Evolutionary conservation across 2,329 filamentous ascomycete species (phyloP).

Genomic region (Chaetomium sp.): DNA sequence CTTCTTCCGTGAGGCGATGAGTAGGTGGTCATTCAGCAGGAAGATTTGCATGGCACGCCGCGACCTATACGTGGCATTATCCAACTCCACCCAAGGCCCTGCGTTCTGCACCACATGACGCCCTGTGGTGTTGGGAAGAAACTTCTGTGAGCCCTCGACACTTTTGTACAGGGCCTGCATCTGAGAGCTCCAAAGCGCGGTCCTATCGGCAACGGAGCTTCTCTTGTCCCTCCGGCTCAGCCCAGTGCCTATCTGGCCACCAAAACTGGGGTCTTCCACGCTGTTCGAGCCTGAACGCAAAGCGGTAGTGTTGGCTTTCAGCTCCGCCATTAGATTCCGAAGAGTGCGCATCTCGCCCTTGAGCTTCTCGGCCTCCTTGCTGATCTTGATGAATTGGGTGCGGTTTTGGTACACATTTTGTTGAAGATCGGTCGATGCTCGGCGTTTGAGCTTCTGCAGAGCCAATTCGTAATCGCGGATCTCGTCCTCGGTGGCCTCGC

Average conservation of each 20-base stretch:
- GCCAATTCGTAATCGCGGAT: conserved; percentile 79
- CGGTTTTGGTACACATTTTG: conserved; percentile 97
- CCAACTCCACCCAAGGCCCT: conserved; percentile 90
- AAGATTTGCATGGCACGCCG: conserved; percentile 87
- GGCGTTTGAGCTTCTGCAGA: conserved; percentile 73
- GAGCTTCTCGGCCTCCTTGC: conserved; percentile 96
- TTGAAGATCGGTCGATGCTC: conserved; percentile 82
- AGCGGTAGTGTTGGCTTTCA: conserved; percentile 76
- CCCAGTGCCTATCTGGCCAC: conserved; percentile 55
- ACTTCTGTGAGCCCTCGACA: conserved; percentile 97
- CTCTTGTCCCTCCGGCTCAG: conserved; percentile 76
- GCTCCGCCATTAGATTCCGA: conserved; percentile 85
- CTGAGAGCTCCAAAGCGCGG: conserved; percentile 68
- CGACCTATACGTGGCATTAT: conserved; percentile 96
- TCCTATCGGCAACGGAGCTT: conserved; percentile 78
- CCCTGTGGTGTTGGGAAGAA: conserved; percentile 85
- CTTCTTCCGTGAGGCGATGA: conserved; percentile 91
- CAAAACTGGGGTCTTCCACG: conserved; percentile 51
- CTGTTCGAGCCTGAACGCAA: conserved; percentile 61
- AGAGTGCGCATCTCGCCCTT: conserved; percentile 94
- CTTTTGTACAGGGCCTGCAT: conserved; percentile 90
- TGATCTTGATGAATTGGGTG: conserved; percentile 98
- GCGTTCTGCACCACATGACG: conserved; percentile 93
- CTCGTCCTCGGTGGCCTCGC: conserved; percentile 84
- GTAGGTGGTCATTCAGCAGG: conserved; percentile 88